These are phyloP conservation scores for Globisporangium iwayamae DNA, from an alignment of 352 stramenopile genomes.

Conservation along the genomic window DNA sequence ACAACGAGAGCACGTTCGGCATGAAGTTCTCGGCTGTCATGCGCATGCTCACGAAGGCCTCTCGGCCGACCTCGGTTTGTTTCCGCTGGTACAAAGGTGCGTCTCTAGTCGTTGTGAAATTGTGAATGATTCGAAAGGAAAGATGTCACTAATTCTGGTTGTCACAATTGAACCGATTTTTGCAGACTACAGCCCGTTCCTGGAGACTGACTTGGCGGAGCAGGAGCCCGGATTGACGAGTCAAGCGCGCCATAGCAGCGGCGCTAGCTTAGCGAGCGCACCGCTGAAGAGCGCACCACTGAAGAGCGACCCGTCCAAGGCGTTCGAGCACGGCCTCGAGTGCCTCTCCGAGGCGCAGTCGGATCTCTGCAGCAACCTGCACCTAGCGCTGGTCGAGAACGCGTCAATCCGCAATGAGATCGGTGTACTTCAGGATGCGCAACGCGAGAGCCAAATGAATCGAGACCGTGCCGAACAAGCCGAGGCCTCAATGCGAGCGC, in stretches of 20 bases:
- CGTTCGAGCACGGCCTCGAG: conserved; percentile 50
- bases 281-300: conserved; percentile 1
- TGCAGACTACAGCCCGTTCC: conserved; percentile 68
- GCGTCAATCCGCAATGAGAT: conserved; percentile 73
- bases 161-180: background rate
- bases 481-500: conserved; percentile 25
- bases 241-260: conserved; percentile 13
- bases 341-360: conserved; percentile 57
- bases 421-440: conserved; percentile 40
- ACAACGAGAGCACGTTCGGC: conserved; percentile 77
- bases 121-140: background rate
- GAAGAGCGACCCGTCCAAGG: conserved; percentile 18
- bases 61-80: conserved; percentile 60
- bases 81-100: conserved; percentile 77
- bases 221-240: conserved; percentile 9
- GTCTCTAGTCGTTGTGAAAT: background rate
- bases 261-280: background rate
- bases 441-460: conserved; percentile 38
- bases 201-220: conserved; percentile 55
- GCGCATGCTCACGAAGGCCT: conserved; percentile 48
- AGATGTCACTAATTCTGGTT: background rate
- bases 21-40: conserved; percentile 47
- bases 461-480: conserved; percentile 29
- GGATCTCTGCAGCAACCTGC: conserved; percentile 56
- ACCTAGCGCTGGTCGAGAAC: conserved; percentile 74